These are phyloP conservation scores for Pisolithus microcarpus DNA, from an alignment of 768 basidiomycete species.

Conservation along the genomic window DNA sequence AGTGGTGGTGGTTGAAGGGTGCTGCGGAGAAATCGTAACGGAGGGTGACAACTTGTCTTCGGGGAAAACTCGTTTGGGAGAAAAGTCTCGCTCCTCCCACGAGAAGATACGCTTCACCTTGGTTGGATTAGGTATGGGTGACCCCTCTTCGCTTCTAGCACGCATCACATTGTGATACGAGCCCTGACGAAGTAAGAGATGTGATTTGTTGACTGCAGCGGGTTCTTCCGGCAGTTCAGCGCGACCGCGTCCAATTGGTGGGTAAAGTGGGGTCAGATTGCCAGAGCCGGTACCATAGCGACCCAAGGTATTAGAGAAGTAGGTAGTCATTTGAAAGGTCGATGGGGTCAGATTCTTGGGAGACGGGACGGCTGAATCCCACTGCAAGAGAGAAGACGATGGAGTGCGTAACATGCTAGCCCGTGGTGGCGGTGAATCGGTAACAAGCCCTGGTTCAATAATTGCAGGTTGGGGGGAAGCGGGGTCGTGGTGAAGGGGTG, in stretches of 20 bases:
- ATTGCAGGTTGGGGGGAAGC: conserved; percentile 12
- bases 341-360: conserved; percentile 55
- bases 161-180: conserved; percentile 61
- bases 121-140: conserved; percentile 57
- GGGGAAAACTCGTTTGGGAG: conserved; percentile 71
- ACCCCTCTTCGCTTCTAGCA: conserved; percentile 33
- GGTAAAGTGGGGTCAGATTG: too few relatives aligned
- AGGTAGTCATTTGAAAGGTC: conserved; percentile 60
- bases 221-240: conserved; percentile 55
- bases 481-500: conserved; percentile 19
- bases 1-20: conserved; percentile 32
- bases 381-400: conserved; percentile 62
- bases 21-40: conserved; percentile 10
- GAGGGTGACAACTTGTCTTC: conserved; percentile 50
- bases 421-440: conserved; percentile 13
- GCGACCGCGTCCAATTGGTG: conserved; percentile 6
- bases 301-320: conserved; percentile 88
- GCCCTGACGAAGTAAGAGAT: conserved; percentile 59
- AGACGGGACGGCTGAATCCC: conserved; percentile 79
- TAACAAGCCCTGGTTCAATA: conserved; percentile 15
- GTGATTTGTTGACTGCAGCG: conserved; percentile 55
- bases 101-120: conserved; percentile 83
- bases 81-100: conserved; percentile 78
- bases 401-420: conserved; percentile 35
- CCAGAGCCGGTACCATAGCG: conserved; percentile 29